These are phyloP conservation scores for Phytophthora citrophthora DNA, from an alignment of 352 stramenopile species.

Conservation along the genomic window DNA sequence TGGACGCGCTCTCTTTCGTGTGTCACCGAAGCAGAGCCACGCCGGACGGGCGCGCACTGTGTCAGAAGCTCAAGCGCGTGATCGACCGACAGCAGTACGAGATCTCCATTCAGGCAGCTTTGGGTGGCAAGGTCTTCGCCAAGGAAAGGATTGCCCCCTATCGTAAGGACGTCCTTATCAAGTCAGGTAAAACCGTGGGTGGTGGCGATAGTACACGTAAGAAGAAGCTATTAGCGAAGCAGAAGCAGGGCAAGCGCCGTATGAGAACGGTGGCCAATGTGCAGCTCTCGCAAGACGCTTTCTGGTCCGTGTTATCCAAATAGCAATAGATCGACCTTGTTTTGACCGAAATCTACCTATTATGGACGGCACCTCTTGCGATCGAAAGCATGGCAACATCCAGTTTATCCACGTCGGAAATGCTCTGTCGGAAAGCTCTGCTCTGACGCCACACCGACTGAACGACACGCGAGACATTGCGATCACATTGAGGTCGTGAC, in stretches of 20 bases:
- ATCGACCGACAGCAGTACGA: slow-evolving; percentile 98
- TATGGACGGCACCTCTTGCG: not conserved
- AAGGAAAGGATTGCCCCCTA: slow-evolving; percentile 97
- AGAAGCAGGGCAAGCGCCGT: slow-evolving; percentile 99
- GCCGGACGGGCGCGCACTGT: slow-evolving; percentile 87
- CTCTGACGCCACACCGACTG: slow-evolving; percentile 24
- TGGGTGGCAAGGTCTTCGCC: slow-evolving; percentile 96
- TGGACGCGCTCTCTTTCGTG: slow-evolving; percentile 98
- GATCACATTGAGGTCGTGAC: slow-evolving; percentile 34
- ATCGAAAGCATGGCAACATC: slow-evolving; percentile 22
- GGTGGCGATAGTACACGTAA: slow-evolving; percentile 98
- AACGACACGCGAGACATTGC: slow-evolving; percentile 22
- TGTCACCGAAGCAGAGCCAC: slow-evolving; percentile 91
- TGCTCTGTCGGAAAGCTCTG: too few species aligned
- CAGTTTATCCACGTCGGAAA: slow-evolving; percentile 21
- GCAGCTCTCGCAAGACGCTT: slow-evolving; percentile 96
- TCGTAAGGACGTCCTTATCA: slow-evolving; percentile 97
- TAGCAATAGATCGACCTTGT: slow-evolving; percentile 40
- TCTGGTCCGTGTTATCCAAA: slow-evolving; percentile 97
- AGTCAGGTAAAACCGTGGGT: slow-evolving; percentile 96
- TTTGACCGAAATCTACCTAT: not conserved
- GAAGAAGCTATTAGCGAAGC: slow-evolving; percentile 99
- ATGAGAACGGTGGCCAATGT: slow-evolving; percentile 97
- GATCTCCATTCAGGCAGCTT: slow-evolving; percentile 97
- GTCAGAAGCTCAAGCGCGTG: slow-evolving; percentile 96